A percentile compares a stretch with the other conserved stretches of the same genome.
These are phyloP conservation scores for Linnemannia exigua DNA, from an alignment of 192 early-diverging fungal genomes.

Conservation along the genomic window DNA sequence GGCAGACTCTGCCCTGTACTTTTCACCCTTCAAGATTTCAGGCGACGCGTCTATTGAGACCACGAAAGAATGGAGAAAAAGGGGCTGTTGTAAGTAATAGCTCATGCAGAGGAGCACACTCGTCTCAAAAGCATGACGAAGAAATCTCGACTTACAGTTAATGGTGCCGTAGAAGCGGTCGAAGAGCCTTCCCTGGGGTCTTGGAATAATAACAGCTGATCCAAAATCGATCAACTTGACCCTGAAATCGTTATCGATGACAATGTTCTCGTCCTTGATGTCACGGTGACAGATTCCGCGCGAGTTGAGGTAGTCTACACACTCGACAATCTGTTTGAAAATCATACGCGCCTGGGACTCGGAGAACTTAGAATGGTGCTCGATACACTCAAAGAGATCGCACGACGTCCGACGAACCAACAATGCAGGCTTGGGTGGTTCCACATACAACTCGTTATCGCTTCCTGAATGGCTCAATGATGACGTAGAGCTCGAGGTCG, in stretches of 20 bases:
- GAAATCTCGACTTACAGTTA: constrained; percentile 53
- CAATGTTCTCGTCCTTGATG: constrained; percentile 81
- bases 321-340: constrained; percentile 70
- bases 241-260: constrained; percentile 68
- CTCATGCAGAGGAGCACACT: too few species aligned
- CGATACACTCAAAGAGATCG: constrained; percentile 79
- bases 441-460: constrained; percentile 26
- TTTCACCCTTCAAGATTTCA: constrained; percentile 72
- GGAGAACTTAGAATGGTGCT: constrained; percentile 66
- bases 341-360: constrained; percentile 69
- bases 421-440: constrained; percentile 51
- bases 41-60: constrained; percentile 74
- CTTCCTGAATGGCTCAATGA: constrained; percentile 34
- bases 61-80: too few species aligned
- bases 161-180: constrained; percentile 75
- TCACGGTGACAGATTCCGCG: constrained; percentile 71
- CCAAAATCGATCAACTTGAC: constrained; percentile 84
- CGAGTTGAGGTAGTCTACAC: constrained; percentile 63
- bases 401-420: constrained; percentile 67
- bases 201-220: constrained; percentile 67
- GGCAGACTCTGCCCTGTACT: constrained; percentile 68
- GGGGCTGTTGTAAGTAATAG: too few species aligned
- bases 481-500: constrained; percentile 18
- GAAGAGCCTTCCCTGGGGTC: constrained; percentile 60
- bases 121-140: background rate